Evolutionary conservation across 306 rosid species (phyloP), one percentile per base, ranked within the genome.

Genomic region (Lathyrus oleraceus): DNA sequence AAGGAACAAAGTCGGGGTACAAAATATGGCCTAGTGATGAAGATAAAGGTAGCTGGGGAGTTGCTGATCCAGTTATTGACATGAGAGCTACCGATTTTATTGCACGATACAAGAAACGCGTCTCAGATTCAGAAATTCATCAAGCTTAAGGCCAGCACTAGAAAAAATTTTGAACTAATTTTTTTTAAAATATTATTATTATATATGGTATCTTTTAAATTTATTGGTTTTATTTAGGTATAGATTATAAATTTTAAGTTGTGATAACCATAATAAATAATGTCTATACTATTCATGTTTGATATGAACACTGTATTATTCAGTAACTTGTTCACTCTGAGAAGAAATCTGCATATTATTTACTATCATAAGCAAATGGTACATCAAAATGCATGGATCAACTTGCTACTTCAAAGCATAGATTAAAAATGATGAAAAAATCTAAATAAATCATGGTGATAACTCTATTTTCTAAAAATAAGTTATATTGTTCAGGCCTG

Each of bases 1-100:
- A 81, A 13, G 69, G 81, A 14, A 5, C 63, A 51, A 88, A 76
- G 64, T 39, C 69, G 1, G 48, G 75, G 15, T 73, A 66, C 66
- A 88, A 70, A 83, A 84, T 88, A 17, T 90, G 91, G 93, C 96
- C 96, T 2, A 93, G 96, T 53, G 94, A 90, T 8, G 91, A 77
- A 19, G 98, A 93, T 76, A 87, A 67, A 78, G 86, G 75, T 8
- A 73, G 79, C 0, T 82, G 76, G 74, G 84, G 89, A 4, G 91
- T 88, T 0, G 96, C 93, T 10, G 97, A 88, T 67, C 98, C 87
- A 62, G 86, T 73, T 30, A 86, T 93, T 70, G 89, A 93, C 57
- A 72, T 52, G 72, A 90, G 80, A 60, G 97, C 98, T 16, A 74
- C 81, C 1, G 89, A 56, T 68, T 88, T 25, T 76, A 88, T 92